These are phyloP conservation scores for Otatea glauca DNA, from an alignment of 176 grass and related monocot species.

Conservation along the genomic window DNA sequence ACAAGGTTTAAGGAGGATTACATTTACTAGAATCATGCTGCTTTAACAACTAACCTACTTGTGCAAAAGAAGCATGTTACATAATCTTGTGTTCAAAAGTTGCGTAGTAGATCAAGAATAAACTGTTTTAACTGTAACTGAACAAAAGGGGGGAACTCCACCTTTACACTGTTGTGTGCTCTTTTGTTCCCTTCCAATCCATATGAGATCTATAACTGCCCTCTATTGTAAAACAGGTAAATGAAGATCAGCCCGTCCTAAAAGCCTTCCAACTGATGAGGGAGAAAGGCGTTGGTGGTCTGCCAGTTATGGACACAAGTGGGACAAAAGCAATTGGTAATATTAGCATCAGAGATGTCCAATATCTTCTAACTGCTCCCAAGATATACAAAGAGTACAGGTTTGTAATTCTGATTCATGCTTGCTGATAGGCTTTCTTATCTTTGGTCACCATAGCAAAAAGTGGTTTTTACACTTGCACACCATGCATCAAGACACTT, in stretches of 20 bases:
- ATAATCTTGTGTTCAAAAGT: neutral
- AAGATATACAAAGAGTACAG: constrained; percentile 98
- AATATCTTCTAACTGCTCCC: constrained; percentile 92
- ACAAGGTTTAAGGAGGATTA: neutral
- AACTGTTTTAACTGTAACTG: neutral
- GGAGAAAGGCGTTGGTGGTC: constrained; percentile 81
- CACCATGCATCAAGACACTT: neutral
- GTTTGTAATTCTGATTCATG: constrained; percentile 42
- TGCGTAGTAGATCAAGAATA: neutral
- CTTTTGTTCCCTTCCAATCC: neutral
- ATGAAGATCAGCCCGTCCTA: constrained; percentile 87
- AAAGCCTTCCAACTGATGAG: constrained; percentile 95
- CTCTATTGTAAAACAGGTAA: constrained; percentile 56
- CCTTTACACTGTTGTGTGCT: neutral
- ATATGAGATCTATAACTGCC: neutral
- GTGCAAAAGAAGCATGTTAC: neutral
- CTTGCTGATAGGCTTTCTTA: constrained; percentile 1
- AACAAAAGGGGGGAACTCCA: neutral
- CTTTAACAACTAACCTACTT: neutral
- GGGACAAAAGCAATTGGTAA: constrained; percentile 75
- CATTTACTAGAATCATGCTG: neutral
- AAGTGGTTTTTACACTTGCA: neutral
- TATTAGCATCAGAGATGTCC: constrained; percentile 98
- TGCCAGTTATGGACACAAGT: constrained; percentile 84
- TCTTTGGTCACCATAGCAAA: neutral